A percentile compares a stretch with the other conserved stretches of the same genome.
Conservation (phyloP, 139 green algal genomes). For the Eudorina sp. region DNA sequence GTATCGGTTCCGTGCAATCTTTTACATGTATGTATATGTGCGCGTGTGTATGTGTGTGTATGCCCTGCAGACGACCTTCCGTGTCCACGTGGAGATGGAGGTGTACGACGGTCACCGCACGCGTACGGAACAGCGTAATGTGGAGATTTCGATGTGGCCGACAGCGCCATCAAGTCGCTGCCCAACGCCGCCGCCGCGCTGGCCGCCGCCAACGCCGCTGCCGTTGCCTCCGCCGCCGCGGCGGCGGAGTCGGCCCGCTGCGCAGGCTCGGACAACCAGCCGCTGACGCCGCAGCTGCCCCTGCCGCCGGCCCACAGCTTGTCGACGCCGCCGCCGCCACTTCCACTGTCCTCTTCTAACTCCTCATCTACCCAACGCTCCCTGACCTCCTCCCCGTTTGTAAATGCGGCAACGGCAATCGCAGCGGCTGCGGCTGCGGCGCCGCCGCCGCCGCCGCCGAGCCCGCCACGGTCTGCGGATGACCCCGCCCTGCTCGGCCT, state of each 20-base stretch:
- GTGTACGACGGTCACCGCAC: not conserved
- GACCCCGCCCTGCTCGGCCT: not conserved
- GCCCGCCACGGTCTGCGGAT: not conserved
- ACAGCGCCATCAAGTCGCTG: not conserved
- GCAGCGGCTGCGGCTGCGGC: not conserved
- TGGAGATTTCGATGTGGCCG: constrained; percentile 23
- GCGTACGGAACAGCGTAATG: not conserved
- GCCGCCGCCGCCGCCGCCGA: not conserved
- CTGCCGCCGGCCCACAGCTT: constrained; percentile 5
- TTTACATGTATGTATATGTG: no score
- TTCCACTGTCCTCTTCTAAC: no score
- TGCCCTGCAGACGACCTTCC: constrained; percentile 40
- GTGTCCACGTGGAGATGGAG: constrained; percentile 25
- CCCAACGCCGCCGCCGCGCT: constrained; percentile 3
- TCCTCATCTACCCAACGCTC: no score
- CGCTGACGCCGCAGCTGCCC: not conserved
- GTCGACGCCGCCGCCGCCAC: not conserved
- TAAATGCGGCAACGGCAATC: no score
- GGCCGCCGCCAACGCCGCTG: not conserved
- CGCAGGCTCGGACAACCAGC: not conserved
- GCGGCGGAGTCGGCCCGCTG: not conserved
- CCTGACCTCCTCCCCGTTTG: no score
- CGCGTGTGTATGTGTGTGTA: no score
- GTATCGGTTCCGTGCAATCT: no score
- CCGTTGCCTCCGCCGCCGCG: not conserved